Evolutionary conservation across 148 eudicot genomes (phyloP).

Genomic region (Vaccinium darrowii): DNA sequence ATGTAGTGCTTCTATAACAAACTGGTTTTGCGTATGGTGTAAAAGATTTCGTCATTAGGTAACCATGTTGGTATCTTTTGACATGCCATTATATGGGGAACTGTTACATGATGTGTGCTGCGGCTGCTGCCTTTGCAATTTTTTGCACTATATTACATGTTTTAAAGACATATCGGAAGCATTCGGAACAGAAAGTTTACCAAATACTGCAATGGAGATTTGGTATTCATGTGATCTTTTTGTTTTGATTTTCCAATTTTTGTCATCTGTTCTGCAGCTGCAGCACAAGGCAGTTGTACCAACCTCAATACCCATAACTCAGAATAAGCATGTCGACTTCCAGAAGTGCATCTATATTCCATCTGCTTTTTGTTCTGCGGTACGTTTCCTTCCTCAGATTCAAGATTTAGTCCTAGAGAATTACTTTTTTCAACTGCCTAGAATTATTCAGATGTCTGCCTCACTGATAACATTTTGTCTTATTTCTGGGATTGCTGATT

Average conservation of each 20-base stretch:
- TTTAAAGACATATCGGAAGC: neutral
- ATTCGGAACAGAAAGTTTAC: neutral
- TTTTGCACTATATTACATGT: neutral
- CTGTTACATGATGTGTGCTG: neutral
- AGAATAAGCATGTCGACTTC: conserved; percentile 29
- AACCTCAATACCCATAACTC: conserved; percentile 31
- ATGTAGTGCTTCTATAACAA: neutral
- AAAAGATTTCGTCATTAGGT: neutral
- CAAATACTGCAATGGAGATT: no score
- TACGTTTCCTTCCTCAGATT: conserved; percentile 26
- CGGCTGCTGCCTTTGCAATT: neutral
- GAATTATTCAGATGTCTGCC: neutral
- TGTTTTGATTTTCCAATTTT: neutral
- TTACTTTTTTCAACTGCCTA: neutral
- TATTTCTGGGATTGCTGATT: neutral
- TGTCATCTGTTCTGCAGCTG: conserved; percentile 6
- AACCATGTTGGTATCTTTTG: neutral
- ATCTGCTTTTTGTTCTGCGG: conserved; percentile 36
- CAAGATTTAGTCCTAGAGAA: no score
- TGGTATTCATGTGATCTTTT: neutral
- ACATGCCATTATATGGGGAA: neutral
- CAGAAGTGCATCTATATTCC: conserved; percentile 32
- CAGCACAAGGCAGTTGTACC: conserved; percentile 40
- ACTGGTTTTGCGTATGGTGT: neutral
- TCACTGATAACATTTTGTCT: neutral